Percentiles rank a stretch among this genome's conserved stretches.
phyloP scores from a whole-genome alignment of 352 stramenopile species.

The Thraustochytrium sp. region DNA sequence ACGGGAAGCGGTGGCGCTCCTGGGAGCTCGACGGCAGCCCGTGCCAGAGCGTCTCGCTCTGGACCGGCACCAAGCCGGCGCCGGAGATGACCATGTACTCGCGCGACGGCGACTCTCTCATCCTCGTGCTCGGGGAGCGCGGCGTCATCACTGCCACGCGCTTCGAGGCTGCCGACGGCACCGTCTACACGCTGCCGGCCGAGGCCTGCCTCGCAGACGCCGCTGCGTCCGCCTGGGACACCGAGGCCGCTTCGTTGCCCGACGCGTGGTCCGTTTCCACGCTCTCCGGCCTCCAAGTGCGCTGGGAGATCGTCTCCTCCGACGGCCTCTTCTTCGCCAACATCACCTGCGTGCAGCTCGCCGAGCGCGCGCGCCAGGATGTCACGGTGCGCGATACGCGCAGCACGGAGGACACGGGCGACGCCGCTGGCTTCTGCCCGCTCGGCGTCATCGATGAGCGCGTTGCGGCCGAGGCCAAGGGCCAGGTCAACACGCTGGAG shows the following conservation, averaged over 20 bases:
- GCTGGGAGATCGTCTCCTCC: background rate
- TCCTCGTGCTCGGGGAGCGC: constrained; percentile 28
- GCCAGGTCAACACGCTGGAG: background rate
- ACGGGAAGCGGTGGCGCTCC: background rate
- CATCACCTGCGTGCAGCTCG: background rate
- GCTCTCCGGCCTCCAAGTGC: background rate
- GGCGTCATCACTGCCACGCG: background rate
- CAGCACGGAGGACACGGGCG: background rate
- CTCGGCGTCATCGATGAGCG: background rate
- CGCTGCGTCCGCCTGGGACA: background rate
- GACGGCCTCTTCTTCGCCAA: background rate
- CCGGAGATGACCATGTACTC: constrained; percentile 33
- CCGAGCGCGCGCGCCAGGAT: background rate
- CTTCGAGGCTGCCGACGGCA: background rate
- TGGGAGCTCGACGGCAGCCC: background rate
- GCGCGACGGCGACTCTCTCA: background rate
- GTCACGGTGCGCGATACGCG: background rate
- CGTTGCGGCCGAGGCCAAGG: background rate
- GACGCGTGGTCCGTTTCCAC: background rate
- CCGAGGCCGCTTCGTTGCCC: background rate
- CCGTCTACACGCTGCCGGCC: background rate
- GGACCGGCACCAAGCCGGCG: background rate
- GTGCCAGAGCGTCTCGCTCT: background rate
- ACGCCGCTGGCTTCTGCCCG: background rate
- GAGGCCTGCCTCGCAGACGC: background rate